Evolutionary conservation across 768 basidiomycete species (phyloP).

Genomic region (Phylloporus arenicola): DNA sequence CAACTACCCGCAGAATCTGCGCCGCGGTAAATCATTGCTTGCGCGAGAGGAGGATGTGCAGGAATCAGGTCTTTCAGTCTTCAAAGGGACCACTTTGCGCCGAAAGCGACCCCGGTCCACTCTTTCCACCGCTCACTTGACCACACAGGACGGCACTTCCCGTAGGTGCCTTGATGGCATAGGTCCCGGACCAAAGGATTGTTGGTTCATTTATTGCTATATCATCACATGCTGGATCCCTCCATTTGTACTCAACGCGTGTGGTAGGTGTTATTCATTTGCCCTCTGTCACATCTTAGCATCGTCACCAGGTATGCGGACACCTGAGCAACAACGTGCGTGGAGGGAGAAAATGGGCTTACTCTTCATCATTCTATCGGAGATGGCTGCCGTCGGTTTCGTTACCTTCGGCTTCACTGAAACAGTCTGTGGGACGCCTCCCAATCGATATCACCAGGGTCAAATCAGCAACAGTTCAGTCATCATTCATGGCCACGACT

Average conservation of each 20-base stretch:
- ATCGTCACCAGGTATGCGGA: slow-evolving; percentile 62
- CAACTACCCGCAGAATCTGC: slow-evolving; percentile 61
- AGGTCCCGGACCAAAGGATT: slow-evolving; percentile 83
- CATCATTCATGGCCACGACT: slow-evolving; percentile 91
- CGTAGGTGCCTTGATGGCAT: slow-evolving; percentile 63
- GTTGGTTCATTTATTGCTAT: slow-evolving; percentile 94
- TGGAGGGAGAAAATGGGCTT: slow-evolving; percentile 99
- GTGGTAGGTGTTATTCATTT: slow-evolving; percentile 51
- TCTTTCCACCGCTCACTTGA: slow-evolving; percentile 34
- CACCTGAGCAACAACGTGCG: slow-evolving; percentile 89
- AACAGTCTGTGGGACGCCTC: slow-evolving; percentile 84
- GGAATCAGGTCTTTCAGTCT: slow-evolving; percentile 88
- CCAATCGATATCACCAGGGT: slow-evolving; percentile 78
- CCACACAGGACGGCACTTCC: slow-evolving; percentile 34
- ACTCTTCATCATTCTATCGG: slow-evolving; percentile 65
- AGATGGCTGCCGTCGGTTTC: slow-evolving; percentile 95
- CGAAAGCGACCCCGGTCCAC: slow-evolving; percentile 53
- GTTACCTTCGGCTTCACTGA: slow-evolving; percentile 98
- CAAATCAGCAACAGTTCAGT: slow-evolving; percentile 72
- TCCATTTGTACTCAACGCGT: slow-evolving; percentile 62
- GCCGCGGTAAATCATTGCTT: slow-evolving; percentile 86
- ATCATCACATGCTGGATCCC: slow-evolving; percentile 83
- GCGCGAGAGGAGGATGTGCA: slow-evolving; percentile 86
- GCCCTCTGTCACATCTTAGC: slow-evolving; percentile 6
- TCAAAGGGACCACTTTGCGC: slow-evolving; percentile 78